Base-by-base conservation (phyloP, 805 yeast species). In the Debaryomyces tyrocola region DNA sequence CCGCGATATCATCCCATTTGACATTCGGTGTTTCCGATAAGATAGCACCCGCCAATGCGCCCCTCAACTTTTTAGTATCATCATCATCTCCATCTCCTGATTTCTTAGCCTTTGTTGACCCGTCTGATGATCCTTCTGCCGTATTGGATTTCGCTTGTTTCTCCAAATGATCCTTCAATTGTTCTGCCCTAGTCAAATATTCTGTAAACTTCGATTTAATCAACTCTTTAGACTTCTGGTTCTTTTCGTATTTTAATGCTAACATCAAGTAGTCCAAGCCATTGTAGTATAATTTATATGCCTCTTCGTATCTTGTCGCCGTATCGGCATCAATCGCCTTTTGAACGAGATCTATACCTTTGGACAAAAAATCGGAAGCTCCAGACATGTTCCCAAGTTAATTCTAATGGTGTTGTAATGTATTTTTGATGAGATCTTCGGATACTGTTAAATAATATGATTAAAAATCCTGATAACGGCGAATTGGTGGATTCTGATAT, bases 321-420 rank as follows among this genome's bases (percentile, higher is more conserved):
- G 89, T 83, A 63, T 94, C 99, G 5, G 96, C 90, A 63, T 90
- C 97, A 45, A 94, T 90, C 20, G 99, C 99, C 66, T 85, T 86
- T 62, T 90, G 96, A 15, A 94, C 95, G 33, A 90, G 77, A 52
- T 90, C 97, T 20, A 94, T 90, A n/a, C 97, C 99, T 63, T 94
- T 94, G 49, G 87, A 84, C 36, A 94, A 77, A 64, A 92, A 92
- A 61, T 92, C 96, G 21, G 74, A 53, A 15, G 70, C 59, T n/a
- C 62, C 62, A 12, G 62, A 58, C 62, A 58, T 58, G 4, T 7
- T 38, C 21, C 5, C 10, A 17, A 24, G 27, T 24, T 24, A 24
- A 6, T 24, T 24, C 20, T 33, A 20, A 4, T 37, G 5, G 36
- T 33, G 9, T 24, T 24, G 18, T 17, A 17, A 17, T 24, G 27